Conservation (phyloP, 495 filamentous ascomycete species). For the Podospora tetraspora region DNA sequence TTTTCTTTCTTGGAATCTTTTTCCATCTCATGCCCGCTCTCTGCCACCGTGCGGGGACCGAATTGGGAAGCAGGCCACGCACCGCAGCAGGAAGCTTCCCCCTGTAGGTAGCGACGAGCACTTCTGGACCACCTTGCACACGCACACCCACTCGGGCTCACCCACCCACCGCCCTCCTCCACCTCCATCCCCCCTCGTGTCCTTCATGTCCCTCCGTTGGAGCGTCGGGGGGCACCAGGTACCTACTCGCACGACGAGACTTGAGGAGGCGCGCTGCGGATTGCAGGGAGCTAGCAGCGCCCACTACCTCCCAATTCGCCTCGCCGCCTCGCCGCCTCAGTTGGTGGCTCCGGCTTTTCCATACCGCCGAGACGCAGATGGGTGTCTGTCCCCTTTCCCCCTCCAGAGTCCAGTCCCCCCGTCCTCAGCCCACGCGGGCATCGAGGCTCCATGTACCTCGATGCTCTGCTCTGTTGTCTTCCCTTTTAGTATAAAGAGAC, state of each 20-base stretch:
- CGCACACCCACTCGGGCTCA: neutral
- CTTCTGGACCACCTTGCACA: neutral
- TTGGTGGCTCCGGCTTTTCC: constrained; percentile 21
- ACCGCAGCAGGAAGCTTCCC: neutral
- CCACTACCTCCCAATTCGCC: constrained; percentile 12
- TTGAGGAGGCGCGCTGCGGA: constrained; percentile 7
- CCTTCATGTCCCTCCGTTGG: neutral
- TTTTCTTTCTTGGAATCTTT: neutral
- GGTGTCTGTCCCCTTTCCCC: constrained; percentile 17
- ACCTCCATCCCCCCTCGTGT: neutral
- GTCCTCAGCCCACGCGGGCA: neutral
- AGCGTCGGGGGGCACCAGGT: neutral
- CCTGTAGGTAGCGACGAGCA: neutral
- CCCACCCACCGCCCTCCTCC: neutral
- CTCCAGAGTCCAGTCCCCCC: too few relatives aligned
- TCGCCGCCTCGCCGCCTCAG: constrained; percentile 16
- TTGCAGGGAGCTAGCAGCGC: constrained; percentile 31
- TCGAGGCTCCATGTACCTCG: constrained; percentile 24
- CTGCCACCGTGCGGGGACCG: neutral
- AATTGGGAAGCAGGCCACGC: neutral
- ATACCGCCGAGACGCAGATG: constrained; percentile 15
- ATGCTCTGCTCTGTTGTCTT: neutral
- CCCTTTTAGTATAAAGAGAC: constrained; percentile 37
- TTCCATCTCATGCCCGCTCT: neutral
- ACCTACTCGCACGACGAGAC: constrained; percentile 11